Evolutionary conservation across 495 filamentous ascomycete species (phyloP).

Genomic region (Aspergillus affinis): DNA sequence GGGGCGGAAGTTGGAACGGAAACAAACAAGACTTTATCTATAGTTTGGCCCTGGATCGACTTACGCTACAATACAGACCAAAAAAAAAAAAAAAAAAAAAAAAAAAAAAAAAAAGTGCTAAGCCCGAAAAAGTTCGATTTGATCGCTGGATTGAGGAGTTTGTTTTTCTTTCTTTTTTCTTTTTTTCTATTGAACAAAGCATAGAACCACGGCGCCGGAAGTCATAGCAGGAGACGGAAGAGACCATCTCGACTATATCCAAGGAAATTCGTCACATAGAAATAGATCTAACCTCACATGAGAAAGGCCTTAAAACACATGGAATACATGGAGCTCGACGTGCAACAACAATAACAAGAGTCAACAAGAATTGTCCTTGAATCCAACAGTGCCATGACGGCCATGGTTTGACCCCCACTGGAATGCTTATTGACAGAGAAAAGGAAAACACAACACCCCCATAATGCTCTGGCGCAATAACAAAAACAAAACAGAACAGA

Average conservation of each 20-base stretch:
- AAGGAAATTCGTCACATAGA: conserved; percentile 13
- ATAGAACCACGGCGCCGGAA: background rate
- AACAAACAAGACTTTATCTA: background rate
- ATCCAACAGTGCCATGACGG: conserved; percentile 22
- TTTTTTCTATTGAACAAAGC: conserved; percentile 5
- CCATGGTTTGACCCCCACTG: conserved; percentile 5
- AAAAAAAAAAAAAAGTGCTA: too few relatives aligned
- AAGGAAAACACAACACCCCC: conserved; percentile 16
- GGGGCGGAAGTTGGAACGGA: background rate
- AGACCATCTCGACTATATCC: conserved; percentile 3
- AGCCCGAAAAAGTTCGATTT: background rate
- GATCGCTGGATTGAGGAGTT: background rate
- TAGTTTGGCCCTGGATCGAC: too few relatives aligned
- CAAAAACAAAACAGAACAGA: conserved; percentile 1
- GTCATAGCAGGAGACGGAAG: background rate
- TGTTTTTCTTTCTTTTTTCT: background rate
- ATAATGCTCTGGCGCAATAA: conserved; percentile 9
- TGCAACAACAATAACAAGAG: conserved; percentile 13
- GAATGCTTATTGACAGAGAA: conserved; percentile 16
- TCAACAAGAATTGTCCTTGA: conserved; percentile 20
- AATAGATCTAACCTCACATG: conserved; percentile 2
- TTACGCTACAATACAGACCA: background rate
- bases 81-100: too few relatives aligned
- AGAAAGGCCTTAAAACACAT: conserved; percentile 1
- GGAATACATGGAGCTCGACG: conserved; percentile 8